These are phyloP conservation scores for Backusella sp. DNA, from an alignment of 192 early-diverging fungal species.

Conservation along the genomic window DNA sequence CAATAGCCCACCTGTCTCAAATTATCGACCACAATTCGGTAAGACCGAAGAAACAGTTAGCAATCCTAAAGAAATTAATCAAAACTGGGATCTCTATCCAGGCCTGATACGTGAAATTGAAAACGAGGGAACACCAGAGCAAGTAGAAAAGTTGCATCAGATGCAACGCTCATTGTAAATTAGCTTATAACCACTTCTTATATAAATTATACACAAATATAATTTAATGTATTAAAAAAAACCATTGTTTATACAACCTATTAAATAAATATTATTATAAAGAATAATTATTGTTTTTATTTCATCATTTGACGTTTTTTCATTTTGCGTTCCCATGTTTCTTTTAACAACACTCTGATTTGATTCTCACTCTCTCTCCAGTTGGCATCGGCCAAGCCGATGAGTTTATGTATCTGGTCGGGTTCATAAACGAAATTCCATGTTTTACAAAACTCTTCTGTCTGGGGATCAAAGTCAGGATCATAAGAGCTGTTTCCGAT, in stretches of 20 bases:
- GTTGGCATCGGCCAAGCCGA: constrained; percentile 53
- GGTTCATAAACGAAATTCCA: constrained; percentile 68
- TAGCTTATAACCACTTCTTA: neutral
- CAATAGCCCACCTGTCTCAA: neutral
- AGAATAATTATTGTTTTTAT: neutral
- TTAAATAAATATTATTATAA: neutral
- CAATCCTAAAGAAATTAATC: neutral
- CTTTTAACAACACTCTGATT: constrained; percentile 42
- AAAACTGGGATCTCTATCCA: constrained; percentile 20
- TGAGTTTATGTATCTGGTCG: constrained; percentile 61
- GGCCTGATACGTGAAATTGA: constrained; percentile 7
- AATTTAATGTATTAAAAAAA: neutral
- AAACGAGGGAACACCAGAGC: constrained; percentile 14
- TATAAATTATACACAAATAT: neutral
- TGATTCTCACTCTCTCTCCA: constrained; percentile 50
- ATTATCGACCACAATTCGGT: neutral
- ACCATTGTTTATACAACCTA: neutral
- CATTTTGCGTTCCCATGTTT: constrained; percentile 48
- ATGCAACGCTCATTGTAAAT: constrained; percentile 6
- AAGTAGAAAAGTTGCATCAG: constrained; percentile 15
- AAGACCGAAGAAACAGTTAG: too few relatives aligned
- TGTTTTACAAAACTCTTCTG: constrained; percentile 61
- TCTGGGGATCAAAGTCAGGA: constrained; percentile 62
- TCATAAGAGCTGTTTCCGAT: constrained; percentile 52
- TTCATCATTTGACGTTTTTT: neutral